Percentiles rank a stretch among this genome's conserved stretches.
These are phyloP conservation scores for Backusella liffmaniae DNA, from an alignment of 192 early-diverging fungal species.

Conservation along the genomic window DNA sequence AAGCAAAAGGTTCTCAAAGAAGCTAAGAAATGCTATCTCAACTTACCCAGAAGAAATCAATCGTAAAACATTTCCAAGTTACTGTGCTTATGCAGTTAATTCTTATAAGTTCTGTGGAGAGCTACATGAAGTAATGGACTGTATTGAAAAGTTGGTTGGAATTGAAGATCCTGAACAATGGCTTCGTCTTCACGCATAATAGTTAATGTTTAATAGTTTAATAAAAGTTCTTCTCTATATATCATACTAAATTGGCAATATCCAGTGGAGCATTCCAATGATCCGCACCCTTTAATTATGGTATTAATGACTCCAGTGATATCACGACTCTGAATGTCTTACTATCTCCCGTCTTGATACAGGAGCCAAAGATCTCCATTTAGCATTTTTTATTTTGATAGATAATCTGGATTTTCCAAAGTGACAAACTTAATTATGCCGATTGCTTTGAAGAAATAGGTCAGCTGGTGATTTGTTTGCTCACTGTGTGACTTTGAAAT, in stretches of 20 bases:
- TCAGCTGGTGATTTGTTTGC: neutral
- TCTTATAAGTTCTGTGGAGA: constrained; percentile 19
- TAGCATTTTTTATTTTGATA: too few relatives aligned
- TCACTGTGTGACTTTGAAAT: neutral
- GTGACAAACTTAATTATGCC: too few relatives aligned
- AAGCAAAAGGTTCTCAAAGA: neutral
- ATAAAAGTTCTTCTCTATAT: neutral
- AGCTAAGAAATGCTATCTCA: neutral
- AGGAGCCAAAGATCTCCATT: too few relatives aligned
- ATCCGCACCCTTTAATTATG: neutral
- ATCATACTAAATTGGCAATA: neutral
- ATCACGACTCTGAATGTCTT: too few relatives aligned
- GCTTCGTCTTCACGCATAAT: constrained; percentile 4
- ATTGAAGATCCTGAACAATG: constrained; percentile 25
- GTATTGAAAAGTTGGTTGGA: constrained; percentile 18
- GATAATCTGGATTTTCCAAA: too few relatives aligned
- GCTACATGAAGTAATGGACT: constrained; percentile 18
- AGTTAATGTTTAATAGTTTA: neutral
- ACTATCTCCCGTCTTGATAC: too few relatives aligned
- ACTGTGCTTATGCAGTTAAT: constrained; percentile 20
- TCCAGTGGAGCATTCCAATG: neutral
- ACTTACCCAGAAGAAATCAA: neutral
- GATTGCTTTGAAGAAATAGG: neutral
- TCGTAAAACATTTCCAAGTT: constrained; percentile 3
- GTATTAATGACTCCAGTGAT: too few relatives aligned